Evolutionary conservation across 805 yeast species (phyloP).

Genomic region (Schizosaccharomyces cryophilus): DNA sequence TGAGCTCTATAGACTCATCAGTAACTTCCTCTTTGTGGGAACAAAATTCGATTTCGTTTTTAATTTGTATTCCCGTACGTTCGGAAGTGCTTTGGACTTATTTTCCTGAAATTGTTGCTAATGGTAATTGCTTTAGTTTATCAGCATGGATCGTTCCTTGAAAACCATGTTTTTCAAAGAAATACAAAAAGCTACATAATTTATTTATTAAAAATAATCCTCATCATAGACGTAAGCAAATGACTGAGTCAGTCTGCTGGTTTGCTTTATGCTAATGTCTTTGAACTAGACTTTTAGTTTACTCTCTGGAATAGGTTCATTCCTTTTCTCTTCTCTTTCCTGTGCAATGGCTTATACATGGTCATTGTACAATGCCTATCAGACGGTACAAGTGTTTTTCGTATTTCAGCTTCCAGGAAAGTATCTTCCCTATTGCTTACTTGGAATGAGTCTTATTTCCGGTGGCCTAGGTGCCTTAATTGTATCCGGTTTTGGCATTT

Average conservation of each 20-base stretch:
- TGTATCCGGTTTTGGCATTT: not conserved
- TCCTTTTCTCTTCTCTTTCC: not conserved
- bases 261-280: not conserved
- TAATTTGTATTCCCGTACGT: not conserved
- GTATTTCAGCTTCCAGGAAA: not conserved
- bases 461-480: not conserved
- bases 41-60: not conserved
- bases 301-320: not conserved
- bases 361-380: not conserved
- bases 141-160: not conserved
- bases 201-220: not conserved
- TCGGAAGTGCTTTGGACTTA: too few species aligned
- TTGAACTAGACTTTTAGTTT: not conserved
- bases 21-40: not conserved
- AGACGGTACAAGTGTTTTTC: not conserved
- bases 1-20: not conserved
- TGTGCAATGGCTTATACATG: not conserved
- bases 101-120: too few species aligned
- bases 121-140: not conserved
- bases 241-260: too few species aligned
- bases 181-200: not conserved
- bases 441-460: not conserved
- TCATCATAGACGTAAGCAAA: not conserved
- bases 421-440: not conserved
- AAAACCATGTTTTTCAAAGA: not conserved